phyloP scores from a whole-genome alignment of 2,329 filamentous ascomycete species.

The Arthrobotrys conoides region DNA sequence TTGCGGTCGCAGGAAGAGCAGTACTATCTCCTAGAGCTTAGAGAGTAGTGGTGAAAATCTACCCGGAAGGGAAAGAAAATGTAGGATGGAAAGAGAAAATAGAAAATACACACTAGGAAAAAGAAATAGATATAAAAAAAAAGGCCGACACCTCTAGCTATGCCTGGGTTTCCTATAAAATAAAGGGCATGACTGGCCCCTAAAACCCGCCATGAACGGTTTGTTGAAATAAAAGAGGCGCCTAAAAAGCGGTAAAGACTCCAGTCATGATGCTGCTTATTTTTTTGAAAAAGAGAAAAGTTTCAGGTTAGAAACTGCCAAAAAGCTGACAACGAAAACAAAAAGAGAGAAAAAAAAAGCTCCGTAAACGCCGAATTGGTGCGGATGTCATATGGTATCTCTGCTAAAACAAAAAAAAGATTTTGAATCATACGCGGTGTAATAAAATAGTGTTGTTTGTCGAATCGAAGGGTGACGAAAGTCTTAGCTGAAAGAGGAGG shows the following conservation, averaged over 20 bases:
- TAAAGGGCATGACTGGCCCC: conserved; percentile 9
- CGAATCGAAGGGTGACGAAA: background rate
- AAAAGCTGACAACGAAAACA: background rate
- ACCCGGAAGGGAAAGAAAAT: background rate
- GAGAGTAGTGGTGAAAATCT: conserved; percentile 11
- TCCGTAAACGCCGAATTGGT: conserved; percentile 48
- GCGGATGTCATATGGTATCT: conserved; percentile 53
- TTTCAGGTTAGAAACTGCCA: background rate
- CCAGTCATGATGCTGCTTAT: conserved; percentile 41
- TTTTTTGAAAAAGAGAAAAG: conserved; percentile 27
- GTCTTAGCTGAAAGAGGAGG: background rate
- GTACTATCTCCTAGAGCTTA: conserved; percentile 6
- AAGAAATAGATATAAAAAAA: conserved; percentile 9
- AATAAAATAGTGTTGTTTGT: conserved; percentile 28
- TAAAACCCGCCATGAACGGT: conserved; percentile 4
- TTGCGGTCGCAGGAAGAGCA: background rate
- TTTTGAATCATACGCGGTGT: conserved; percentile 11
- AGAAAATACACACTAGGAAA: conserved; percentile 3
- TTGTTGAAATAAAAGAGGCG: conserved; percentile 10
- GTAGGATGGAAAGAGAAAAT: background rate
- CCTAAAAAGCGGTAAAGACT: conserved; percentile 33
- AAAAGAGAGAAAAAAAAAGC: conserved; percentile 26
- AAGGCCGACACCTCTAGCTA: conserved; percentile 25
- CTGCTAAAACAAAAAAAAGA: conserved; percentile 39
- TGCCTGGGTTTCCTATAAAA: conserved; percentile 2